These are phyloP conservation scores for Rhododendron ovatum DNA, from an alignment of 148 eudicot species.

Conservation along the genomic window DNA sequence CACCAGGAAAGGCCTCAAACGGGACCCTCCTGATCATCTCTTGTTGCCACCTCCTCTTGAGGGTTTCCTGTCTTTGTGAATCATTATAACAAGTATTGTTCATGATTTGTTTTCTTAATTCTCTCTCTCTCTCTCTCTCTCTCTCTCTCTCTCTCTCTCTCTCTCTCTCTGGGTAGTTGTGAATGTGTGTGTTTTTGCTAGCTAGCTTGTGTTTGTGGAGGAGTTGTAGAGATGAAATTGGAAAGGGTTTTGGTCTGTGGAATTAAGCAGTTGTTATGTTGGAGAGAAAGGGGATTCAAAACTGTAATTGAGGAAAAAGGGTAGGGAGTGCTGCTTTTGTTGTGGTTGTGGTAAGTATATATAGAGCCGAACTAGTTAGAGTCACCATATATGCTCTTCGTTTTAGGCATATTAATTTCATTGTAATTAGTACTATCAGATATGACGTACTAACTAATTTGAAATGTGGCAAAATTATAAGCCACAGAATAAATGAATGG, in stretches of 20 bases:
- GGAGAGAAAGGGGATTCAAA: not conserved
- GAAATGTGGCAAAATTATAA: too few species aligned
- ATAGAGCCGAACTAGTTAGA: slow-evolving; percentile 1
- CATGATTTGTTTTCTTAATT: slow-evolving; percentile 1
- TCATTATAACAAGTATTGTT: slow-evolving; percentile 14
- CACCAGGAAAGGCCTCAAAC: slow-evolving; percentile 15
- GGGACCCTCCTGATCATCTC: slow-evolving; percentile 13
- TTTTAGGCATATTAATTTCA: too few species aligned
- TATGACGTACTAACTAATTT: not conserved
- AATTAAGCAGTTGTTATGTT: not conserved
- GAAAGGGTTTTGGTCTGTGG: slow-evolving; percentile 1
- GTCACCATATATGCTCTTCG: not conserved
- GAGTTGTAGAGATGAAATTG: not conserved
- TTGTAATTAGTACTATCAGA: not conserved
- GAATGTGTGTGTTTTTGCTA: too few species aligned
- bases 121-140: not conserved
- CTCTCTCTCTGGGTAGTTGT: not conserved
- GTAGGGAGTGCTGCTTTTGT: not conserved
- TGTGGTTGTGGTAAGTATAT: slow-evolving; percentile 7
- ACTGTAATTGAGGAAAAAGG: not conserved
- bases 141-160: not conserved
- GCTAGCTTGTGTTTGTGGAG: not conserved
- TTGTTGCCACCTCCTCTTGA: slow-evolving; percentile 36
- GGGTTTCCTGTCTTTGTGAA: slow-evolving; percentile 24
- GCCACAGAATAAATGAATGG: too few species aligned